Conservation (phyloP, 1,139 yeast species). For the Yamadazyma buinensis region DNA sequence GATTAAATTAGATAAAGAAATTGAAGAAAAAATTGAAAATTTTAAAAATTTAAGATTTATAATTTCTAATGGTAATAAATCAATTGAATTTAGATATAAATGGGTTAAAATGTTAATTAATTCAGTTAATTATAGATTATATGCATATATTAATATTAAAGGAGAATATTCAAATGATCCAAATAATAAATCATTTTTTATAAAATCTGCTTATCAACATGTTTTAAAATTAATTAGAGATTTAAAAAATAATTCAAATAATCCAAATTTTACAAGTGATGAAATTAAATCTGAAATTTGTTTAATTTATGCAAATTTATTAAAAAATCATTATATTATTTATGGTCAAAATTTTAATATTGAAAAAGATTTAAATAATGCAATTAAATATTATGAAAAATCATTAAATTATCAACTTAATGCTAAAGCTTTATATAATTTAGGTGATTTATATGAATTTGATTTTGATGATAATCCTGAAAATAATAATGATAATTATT, state of each 20-base stretch:
- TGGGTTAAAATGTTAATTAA: constrained; percentile 45
- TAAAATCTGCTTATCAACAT: constrained; percentile 41
- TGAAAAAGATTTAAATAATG: constrained; percentile 26
- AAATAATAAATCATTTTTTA: constrained; percentile 33
- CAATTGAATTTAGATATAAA: constrained; percentile 38
- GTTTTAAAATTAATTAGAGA: constrained; percentile 37
- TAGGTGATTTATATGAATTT: constrained; percentile 41
- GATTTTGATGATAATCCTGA: constrained; percentile 29
- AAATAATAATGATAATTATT: too few relatives aligned
- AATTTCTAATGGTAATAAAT: constrained; percentile 44
- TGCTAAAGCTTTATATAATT: constrained; percentile 33
- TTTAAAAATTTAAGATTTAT: constrained; percentile 32
- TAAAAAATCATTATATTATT: constrained; percentile 32
- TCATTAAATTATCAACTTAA: constrained; percentile 32
- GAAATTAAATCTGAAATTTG: constrained; percentile 28
- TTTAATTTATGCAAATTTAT: constrained; percentile 38
- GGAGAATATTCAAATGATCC: constrained; percentile 39
- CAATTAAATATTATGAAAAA: constrained; percentile 31
- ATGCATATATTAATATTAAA: constrained; percentile 41
- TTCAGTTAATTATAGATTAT: constrained; percentile 40
- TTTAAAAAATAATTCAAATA: constrained; percentile 22
- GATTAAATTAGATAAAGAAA: constrained; percentile 9
- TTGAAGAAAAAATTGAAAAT: constrained; percentile 32
- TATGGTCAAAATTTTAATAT: constrained; percentile 39
- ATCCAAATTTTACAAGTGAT: too few relatives aligned